Evolutionary conservation across 169 alveolate species (phyloP).

Genomic region (Eimeria falciformis): DNA sequence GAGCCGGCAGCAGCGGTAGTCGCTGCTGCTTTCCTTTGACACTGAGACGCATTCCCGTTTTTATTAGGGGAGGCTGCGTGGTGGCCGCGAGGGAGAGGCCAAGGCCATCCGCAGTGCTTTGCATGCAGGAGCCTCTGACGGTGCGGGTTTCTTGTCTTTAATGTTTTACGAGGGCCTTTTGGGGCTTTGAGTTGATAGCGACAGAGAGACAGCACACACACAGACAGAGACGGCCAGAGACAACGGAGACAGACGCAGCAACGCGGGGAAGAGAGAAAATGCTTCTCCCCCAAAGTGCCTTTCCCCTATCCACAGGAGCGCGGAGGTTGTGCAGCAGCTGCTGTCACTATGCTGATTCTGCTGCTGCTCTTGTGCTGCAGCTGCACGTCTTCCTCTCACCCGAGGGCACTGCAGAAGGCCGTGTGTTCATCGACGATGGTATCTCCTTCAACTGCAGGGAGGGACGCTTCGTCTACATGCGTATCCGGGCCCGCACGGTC

Average conservation of each 20-base stretch:
- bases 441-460: background rate
- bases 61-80: slow-evolving; percentile 19
- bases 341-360: background rate
- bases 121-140: slow-evolving; percentile 5
- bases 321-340: background rate
- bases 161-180: too few relatives aligned
- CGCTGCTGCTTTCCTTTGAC: slow-evolving; percentile 16
- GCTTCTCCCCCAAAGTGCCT: too few relatives aligned
- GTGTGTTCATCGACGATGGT: slow-evolving; percentile 70
- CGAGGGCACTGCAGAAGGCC: slow-evolving; percentile 51
- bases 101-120: background rate
- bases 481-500: background rate
- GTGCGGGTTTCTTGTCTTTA: too few relatives aligned
- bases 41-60: slow-evolving; percentile 27
- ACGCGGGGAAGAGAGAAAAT: too few relatives aligned
- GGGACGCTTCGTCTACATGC: slow-evolving; percentile 41
- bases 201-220: too few relatives aligned
- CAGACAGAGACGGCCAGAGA: too few relatives aligned
- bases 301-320: background rate
- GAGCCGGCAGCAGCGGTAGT: background rate
- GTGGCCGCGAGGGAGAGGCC: background rate
- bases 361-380: background rate
- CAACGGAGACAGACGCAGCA: too few relatives aligned
- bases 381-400: background rate
- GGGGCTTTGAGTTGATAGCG: too few relatives aligned